A percentile compares a stretch with the other conserved stretches of the same genome.
Conservation (phyloP, 306 rosid species). For the Morella rubra region DNA sequence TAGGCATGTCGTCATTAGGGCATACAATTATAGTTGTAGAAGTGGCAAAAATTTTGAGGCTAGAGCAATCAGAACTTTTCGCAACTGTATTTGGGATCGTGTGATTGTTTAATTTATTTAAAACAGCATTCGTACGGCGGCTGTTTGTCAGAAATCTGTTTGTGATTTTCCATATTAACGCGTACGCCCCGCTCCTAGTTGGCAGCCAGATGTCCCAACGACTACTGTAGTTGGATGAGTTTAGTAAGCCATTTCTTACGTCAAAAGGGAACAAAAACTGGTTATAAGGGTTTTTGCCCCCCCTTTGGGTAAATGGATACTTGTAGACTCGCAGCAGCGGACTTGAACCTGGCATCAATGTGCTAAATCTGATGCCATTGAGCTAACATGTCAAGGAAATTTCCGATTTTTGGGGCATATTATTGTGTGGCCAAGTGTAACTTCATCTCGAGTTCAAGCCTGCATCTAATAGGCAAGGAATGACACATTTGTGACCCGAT, state of each 20-base stretch:
- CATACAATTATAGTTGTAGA: slow-evolving; percentile 1
- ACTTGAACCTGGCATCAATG: neutral
- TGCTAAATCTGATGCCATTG: neutral
- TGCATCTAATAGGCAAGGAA: too few relatives aligned
- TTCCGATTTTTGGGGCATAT: too few relatives aligned
- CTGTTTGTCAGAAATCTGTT: neutral
- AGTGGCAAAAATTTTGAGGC: neutral
- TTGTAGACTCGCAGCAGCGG: neutral
- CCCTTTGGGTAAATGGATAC: neutral
- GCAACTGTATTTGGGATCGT: neutral
- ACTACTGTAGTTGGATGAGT: too few relatives aligned
- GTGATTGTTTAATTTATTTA: neutral
- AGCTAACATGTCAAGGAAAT: too few relatives aligned
- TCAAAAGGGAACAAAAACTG: neutral
- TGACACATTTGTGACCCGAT: too few relatives aligned
- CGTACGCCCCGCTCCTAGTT: too few relatives aligned
- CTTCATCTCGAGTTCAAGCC: too few relatives aligned
- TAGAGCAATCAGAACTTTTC: slow-evolving; percentile 10
- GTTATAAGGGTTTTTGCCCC: neutral
- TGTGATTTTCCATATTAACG: too few relatives aligned
- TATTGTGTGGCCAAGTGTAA: too few relatives aligned
- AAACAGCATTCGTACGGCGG: neutral
- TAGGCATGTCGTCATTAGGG: slow-evolving; percentile 1
- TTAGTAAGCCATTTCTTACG: too few relatives aligned
- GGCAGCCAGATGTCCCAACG: too few relatives aligned